Evolutionary conservation across 139 green algal genomes (phyloP), one percentile per base, ranked within the genome.

Genomic region (Picochlorum sp.): DNA sequence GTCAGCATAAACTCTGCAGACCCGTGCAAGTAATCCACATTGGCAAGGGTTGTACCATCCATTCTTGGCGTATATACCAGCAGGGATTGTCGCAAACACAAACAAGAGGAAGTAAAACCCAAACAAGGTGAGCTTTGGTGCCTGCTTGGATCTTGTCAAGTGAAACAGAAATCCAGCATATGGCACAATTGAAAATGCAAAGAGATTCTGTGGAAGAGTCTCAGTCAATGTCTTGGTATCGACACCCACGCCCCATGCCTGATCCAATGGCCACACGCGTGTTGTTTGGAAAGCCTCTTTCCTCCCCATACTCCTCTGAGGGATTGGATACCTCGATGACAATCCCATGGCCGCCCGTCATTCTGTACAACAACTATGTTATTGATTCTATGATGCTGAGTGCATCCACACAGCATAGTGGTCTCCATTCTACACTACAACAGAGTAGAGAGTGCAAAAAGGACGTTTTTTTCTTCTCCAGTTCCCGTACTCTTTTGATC

Each of bases 71-170:
- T 90, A 92, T 49, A 97, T 95, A 30, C 87, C 92, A n/a, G 86
- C 87, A 18, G 90, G 90, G 20, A 97, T 96, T 10, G 90, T 95
- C 1, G 77, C 90, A 32, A 81, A 85, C 1, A 99, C 94, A 69
- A 99, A 99, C 0, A 99, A 80, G 9, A 99, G 79, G 79, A 98
- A 98, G 73, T 93, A 95, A 63, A 97, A 98, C 6, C 94, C 94
- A 60, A 93, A 88, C 0, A 92, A 60, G 3, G 72, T 79, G 2
- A 90, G 57, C 1, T 52, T 66, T 6, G 85, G 84, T 20, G 69
- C 62, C 63, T 87, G 73, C 41, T 81, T 84, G 0, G 79, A 86
- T 4, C 73, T 73, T 1, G 74, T 86, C 1, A 97, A 68, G 67
- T 78, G 84, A 73, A 88, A 98, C 0, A 98, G 74, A 71, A 98